These are phyloP conservation scores for Xanthoconium purpureum DNA, from an alignment of 768 basidiomycete species.

Conservation along the genomic window DNA sequence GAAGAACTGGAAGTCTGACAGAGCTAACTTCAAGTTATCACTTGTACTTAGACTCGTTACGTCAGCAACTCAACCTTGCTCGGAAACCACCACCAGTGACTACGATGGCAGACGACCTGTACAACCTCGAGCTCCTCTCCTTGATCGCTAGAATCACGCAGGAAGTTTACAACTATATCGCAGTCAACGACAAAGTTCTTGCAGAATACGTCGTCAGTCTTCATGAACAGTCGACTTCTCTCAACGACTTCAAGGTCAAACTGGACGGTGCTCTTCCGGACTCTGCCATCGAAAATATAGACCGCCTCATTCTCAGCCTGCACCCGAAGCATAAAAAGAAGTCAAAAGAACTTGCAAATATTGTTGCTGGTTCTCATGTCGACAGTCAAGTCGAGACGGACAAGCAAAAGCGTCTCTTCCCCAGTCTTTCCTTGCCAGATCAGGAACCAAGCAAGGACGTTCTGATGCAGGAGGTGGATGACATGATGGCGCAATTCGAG, in stretches of 20 bases:
- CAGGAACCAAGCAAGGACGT: conserved; percentile 69
- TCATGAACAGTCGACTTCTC: conserved; percentile 78
- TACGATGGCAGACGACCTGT: conserved; percentile 74
- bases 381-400: conserved; percentile 54
- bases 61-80: conserved; percentile 16
- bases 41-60: conserved; percentile 8
- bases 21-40: too few species aligned
- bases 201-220: conserved; percentile 94
- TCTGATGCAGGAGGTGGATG: conserved; percentile 85
- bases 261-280: conserved; percentile 82
- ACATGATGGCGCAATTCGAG: conserved; percentile 77
- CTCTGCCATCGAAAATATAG: conserved; percentile 87
- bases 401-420: conserved; percentile 82
- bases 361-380: conserved; percentile 32
- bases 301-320: conserved; percentile 90
- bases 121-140: conserved; percentile 91
- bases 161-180: conserved; percentile 86
- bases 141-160: conserved; percentile 89
- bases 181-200: conserved; percentile 84
- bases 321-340: conserved; percentile 94
- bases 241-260: conserved; percentile 77
- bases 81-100: conserved; percentile 3
- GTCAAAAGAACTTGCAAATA: conserved; percentile 37
- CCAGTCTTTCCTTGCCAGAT: conserved; percentile 83
- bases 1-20: too few species aligned